Base-by-base conservation (phyloP, 768 basidiomycete genomes). In the Agaricus subrufescens region DNA sequence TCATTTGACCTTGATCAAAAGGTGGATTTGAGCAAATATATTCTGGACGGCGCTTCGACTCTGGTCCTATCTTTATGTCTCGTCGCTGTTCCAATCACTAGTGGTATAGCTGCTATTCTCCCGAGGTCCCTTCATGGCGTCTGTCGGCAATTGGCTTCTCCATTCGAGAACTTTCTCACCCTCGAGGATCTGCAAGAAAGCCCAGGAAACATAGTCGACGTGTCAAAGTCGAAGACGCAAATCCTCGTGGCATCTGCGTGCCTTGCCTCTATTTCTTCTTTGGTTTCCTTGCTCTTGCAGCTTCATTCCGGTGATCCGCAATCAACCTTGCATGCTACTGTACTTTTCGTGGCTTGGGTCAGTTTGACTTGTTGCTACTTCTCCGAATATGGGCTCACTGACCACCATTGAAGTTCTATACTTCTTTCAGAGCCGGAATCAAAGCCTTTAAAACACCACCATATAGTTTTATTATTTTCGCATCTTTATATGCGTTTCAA, bases 131-230 rank as follows among this genome's bases (percentile, higher is more conserved):
- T 56, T 30, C 55, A 25, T 3, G 25, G 44, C 15, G 29, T 45
- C 30, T 46, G 50, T 38, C 25, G 34, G 43, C 34, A 48, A 30
- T 29, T 45, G 55, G 44, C 66, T 46, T 63, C 68, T 27, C 83
- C 83, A 1, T 83, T 84, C 60, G 65, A 67, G 23, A 78, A 78
- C 65, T 86, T 85, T 60, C 63, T 86, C 52, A 70, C 71, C 9
- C 65, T 77, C 10, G 73, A 79, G 50, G 83, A 84, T 64, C 65
- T 85, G n/a, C 69, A 71, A 39, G 76, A 76, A 46, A 66, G 76
- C 19, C 62, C 61, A 30, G 60, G 59, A 55, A 58, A 63, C 37
- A 64, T 67, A 3, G 57, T 63, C 19, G 63, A 46, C 49, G 55
- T 56, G 55, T 39, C 55, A 56, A 23, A 14, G 12, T 46, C 66